Evolutionary conservation across 345 rosid genomes (phyloP).

Genomic region (Populus deltoides): DNA sequence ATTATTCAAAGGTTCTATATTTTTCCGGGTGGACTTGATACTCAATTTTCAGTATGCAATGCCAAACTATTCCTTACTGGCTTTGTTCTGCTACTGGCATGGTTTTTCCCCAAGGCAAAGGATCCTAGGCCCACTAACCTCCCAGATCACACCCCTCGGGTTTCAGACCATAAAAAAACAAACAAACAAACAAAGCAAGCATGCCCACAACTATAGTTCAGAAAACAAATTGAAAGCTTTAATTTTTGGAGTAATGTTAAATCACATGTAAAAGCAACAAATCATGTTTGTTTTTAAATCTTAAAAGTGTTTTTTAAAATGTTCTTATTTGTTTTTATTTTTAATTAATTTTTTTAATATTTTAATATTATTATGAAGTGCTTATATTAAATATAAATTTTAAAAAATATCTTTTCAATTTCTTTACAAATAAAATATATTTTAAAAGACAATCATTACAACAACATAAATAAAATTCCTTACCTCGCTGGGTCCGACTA

Average conservation of each 20-base stretch:
- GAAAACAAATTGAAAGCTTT: neutral
- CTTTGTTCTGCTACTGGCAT: neutral
- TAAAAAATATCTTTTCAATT: no score
- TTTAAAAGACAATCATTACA: no score
- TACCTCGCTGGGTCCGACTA: constrained; percentile 83
- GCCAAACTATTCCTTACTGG: neutral
- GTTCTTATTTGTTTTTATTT: no score
- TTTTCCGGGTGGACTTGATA: no score
- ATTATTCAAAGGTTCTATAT: no score
- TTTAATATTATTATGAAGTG: no score
- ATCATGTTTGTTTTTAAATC: neutral
- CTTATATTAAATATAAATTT: no score
- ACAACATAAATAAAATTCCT: neutral
- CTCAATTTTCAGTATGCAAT: neutral
- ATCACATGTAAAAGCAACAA: neutral
- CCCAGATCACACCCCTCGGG: no score
- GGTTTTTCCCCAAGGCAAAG: neutral
- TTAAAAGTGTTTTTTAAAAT: no score
- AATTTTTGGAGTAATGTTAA: neutral
- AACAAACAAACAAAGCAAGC: neutral
- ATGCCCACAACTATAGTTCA: neutral
- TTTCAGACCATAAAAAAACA: neutral
- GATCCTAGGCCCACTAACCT: neutral
- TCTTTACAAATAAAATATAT: no score
- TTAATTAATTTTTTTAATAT: no score